Base-by-base conservation (phyloP, 2,329 filamentous ascomycete species). In the Fusarium pseudoanthophilum region DNA sequence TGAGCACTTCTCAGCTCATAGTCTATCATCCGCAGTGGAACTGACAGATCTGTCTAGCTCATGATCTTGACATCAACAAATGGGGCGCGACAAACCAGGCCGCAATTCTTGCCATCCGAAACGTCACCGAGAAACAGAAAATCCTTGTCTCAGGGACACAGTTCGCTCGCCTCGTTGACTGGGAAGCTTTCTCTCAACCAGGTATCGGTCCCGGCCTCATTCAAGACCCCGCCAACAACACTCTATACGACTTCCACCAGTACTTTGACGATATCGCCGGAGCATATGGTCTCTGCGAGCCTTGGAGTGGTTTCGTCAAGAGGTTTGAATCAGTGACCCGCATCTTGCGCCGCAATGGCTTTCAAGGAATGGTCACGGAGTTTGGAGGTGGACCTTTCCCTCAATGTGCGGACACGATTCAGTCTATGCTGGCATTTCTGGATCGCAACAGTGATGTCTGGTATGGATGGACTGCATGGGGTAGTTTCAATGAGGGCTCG, bases 161-260 rank as follows among this genome's bases (percentile, higher is more conserved):
- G 7, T 60, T 55, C 10, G 58, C 58, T 21, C 36, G 58, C 2
- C 36, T 60, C 13, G 48, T 42, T 3, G 58, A 60, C 20, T 60
- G 58, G 58, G 58, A 60, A 1, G 58, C 36, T 4, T 60, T 60
- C 21, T 60, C 58, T 14, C 26, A 21, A 3, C 48, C 58, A 5
- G 48, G 58, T 4, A 56, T 60, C 7, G 58, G 36, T 1, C 58
- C 58, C 5, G 48, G 58, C 3, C 58, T 60, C 7, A 56, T 42
- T 14, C 46, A 60, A 11, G 58, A 60, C n/a, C 58, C 58, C 1
- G 36, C 58, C 20, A 60, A 60, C 5, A 60, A 60, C 18, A 60
- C 58, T 6, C 14, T 60, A 0, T 60, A 60, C 36, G 58, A 60
- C n/a, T 60, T 60, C n/a, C 58, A 60, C 15, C 58, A 60, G 58